Evolutionary conservation across 441 rosid genomes (phyloP).

Genomic region (Isatis lusitanica): DNA sequence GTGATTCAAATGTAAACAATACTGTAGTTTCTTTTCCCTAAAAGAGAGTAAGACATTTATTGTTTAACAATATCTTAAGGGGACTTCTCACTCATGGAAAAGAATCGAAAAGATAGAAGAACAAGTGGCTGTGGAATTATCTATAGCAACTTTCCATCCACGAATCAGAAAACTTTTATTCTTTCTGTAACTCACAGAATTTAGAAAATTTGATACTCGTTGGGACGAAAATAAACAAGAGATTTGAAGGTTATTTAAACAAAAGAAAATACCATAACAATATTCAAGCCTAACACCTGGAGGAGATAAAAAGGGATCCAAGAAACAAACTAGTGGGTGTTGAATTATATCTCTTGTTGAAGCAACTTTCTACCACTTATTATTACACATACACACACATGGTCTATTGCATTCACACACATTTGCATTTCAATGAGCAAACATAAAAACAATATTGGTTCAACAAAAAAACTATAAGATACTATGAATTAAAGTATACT

Average conservation of each 20-base stretch:
- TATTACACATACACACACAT: slow-evolving; percentile 17
- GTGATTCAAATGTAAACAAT: slow-evolving; percentile 8
- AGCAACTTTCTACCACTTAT: slow-evolving; percentile 28
- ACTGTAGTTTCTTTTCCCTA: background rate
- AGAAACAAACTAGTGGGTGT: slow-evolving; percentile 31
- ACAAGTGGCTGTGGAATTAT: slow-evolving; percentile 24
- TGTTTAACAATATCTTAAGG: slow-evolving; percentile 12
- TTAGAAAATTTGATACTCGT: background rate
- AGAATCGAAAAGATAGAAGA: background rate
- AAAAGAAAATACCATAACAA: background rate
- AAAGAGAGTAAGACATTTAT: slow-evolving; percentile 14
- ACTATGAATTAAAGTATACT: background rate
- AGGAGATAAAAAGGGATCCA: slow-evolving; percentile 22
- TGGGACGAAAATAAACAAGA: slow-evolving; percentile 1
- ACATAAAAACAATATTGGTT: background rate
- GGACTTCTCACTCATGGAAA: background rate
- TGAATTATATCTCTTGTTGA: slow-evolving; percentile 25
- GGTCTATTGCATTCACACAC: slow-evolving; percentile 28
- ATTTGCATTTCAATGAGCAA: slow-evolving; percentile 13
- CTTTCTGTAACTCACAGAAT: background rate
- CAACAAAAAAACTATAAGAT: too few species aligned
- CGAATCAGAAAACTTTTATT: slow-evolving; percentile 10
- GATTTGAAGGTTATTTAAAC: background rate
- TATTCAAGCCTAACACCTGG: slow-evolving; percentile 29
- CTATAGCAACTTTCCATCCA: slow-evolving; percentile 10